Evolutionary conservation across 179 eudicot species (phyloP).

Genomic region (Silene coronaria): DNA sequence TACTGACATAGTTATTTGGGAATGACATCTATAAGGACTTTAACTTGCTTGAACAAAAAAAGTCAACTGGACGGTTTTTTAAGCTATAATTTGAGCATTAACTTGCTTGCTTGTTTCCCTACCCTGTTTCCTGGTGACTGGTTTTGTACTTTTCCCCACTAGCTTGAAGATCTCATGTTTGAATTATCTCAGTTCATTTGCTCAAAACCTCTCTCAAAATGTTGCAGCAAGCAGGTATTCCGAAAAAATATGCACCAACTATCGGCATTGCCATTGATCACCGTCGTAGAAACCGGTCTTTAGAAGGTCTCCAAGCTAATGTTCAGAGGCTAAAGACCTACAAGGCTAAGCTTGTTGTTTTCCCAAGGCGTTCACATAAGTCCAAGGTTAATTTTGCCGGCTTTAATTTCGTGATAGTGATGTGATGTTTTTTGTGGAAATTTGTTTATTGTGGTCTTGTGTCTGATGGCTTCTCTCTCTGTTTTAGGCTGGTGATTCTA

Average conservation of each 20-base stretch:
- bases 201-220: neutral
- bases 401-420: neutral
- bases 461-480: neutral
- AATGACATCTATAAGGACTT: no score
- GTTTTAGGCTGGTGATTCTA: conserved; percentile 65
- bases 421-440: neutral
- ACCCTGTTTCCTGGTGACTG: no score
- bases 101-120: no score
- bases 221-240: conserved; percentile 66
- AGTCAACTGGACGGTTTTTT: no score
- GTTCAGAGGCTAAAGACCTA: conserved; percentile 72
- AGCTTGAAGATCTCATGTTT: no score
- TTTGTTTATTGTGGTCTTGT: neutral
- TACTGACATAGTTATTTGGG: no score
- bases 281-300: conserved; percentile 62
- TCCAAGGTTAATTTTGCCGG: no score
- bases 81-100: no score
- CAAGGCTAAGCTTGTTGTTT: conserved; percentile 83
- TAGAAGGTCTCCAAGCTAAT: conserved; percentile 66
- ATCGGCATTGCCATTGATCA: conserved; percentile 85
- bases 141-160: no score
- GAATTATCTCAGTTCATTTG: neutral
- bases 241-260: conserved; percentile 73
- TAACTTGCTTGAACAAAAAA: no score
- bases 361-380: conserved; percentile 50